Conservation (phyloP, 768 basidiomycete species). For the Boletus subcaerulescens region DNA sequence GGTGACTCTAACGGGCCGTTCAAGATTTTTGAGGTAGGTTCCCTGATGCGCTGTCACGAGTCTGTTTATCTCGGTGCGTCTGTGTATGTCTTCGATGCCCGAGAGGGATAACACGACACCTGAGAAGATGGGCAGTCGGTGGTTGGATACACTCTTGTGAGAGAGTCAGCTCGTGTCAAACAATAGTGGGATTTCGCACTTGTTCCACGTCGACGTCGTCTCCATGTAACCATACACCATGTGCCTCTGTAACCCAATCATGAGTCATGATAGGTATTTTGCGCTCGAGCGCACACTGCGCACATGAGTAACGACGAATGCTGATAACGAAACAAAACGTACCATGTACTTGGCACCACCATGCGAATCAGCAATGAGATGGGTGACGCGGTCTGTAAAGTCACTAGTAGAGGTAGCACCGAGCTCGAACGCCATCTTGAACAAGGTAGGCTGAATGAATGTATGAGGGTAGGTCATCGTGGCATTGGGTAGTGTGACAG, state of each 20-base stretch:
- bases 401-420: constrained; percentile 68
- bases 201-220: constrained; percentile 70
- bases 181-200: constrained; percentile 36
- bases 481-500: constrained; percentile 17
- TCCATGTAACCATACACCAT: constrained; percentile 73
- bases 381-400: constrained; percentile 85
- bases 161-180: neutral
- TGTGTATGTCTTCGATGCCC: constrained; percentile 61
- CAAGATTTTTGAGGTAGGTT: constrained; percentile 67
- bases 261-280: constrained; percentile 77
- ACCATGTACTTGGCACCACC: constrained; percentile 85
- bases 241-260: constrained; percentile 72
- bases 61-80: constrained; percentile 62
- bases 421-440: constrained; percentile 75
- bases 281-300: constrained; percentile 77
- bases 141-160: constrained; percentile 50
- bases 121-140: constrained; percentile 73
- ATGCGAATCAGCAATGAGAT: constrained; percentile 78
- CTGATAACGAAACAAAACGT: constrained; percentile 15
- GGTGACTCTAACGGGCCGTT: constrained; percentile 76
- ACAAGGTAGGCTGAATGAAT: constrained; percentile 54
- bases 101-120: constrained; percentile 70
- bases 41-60: constrained; percentile 62
- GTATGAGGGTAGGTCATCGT: constrained; percentile 1
- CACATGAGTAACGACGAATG: neutral